These are phyloP conservation scores for Aspergillus diversus DNA, from an alignment of 495 filamentous ascomycete genomes.

Conservation along the genomic window DNA sequence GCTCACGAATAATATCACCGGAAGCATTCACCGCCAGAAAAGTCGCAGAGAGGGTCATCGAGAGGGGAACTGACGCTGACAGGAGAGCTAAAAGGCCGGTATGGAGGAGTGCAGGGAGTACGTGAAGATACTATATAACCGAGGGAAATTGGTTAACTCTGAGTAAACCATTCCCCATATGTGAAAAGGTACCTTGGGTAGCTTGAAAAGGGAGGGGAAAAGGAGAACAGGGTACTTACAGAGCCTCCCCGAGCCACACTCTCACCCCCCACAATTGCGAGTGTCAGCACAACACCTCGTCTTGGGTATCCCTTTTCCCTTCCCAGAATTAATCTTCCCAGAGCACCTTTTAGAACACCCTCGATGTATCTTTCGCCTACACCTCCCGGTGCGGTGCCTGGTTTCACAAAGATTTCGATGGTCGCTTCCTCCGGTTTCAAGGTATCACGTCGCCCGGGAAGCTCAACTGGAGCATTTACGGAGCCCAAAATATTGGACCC, in stretches of 20 bases:
- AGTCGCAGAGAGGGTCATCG: constrained; percentile 67
- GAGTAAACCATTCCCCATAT: too few relatives aligned
- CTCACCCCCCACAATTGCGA: constrained; percentile 52
- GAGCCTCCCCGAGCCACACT: constrained; percentile 68
- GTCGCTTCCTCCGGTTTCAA: constrained; percentile 87
- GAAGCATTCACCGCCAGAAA: constrained; percentile 61
- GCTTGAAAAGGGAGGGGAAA: too few relatives aligned
- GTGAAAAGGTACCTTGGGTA: too few relatives aligned
- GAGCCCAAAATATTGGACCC: constrained; percentile 82
- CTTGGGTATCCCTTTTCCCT: constrained; percentile 42
- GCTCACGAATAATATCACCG: constrained; percentile 56
- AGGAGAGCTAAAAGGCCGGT: constrained; percentile 73
- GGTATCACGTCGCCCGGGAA: constrained; percentile 71
- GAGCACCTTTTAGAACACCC: constrained; percentile 34
- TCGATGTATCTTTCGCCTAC: constrained; percentile 70
- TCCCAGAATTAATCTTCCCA: constrained; percentile 38
- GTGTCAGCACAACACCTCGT: constrained; percentile 47
- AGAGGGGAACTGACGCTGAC: constrained; percentile 74
- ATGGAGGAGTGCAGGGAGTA: constrained; percentile 77
- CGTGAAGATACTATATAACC: constrained; percentile 65
- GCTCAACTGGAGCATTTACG: constrained; percentile 93
- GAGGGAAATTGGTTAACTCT: too few relatives aligned
- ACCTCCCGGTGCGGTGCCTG: constrained; percentile 63
- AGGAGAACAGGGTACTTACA: constrained; percentile 54
- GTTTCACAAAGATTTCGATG: constrained; percentile 88